Evolutionary conservation across 2,329 filamentous ascomycete genomes (phyloP).

Genomic region (Phyllosticta capitalensis): DNA sequence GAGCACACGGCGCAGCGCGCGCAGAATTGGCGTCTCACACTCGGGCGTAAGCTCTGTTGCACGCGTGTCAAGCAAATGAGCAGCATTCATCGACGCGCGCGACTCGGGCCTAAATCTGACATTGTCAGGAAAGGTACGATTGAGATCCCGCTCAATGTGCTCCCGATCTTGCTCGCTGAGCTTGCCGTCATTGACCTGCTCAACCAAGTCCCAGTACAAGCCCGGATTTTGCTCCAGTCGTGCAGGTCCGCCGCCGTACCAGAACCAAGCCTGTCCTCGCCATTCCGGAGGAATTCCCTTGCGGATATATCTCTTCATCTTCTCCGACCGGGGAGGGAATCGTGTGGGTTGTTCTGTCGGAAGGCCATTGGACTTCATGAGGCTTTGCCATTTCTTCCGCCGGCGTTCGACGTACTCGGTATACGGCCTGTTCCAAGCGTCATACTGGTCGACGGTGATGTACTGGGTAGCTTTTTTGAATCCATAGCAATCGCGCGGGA

Average conservation of each 20-base stretch:
- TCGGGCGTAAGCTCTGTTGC: conserved; percentile 7
- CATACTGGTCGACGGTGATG: conserved; percentile 66
- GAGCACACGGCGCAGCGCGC: conserved; percentile 72
- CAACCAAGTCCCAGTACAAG: conserved; percentile 63
- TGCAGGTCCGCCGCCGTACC: conserved; percentile 79
- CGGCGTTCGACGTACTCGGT: conserved; percentile 64
- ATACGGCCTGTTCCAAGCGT: conserved; percentile 70
- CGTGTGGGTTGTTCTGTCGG: conserved; percentile 60
- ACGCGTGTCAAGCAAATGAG: conserved; percentile 5
- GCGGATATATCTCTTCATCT: conserved; percentile 80
- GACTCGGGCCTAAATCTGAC: conserved; percentile 68
- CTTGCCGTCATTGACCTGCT: conserved; percentile 52
- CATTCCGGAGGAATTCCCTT: conserved; percentile 93
- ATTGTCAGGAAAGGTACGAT: conserved; percentile 93
- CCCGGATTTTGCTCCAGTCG: conserved; percentile 67
- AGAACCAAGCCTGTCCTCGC: conserved; percentile 95
- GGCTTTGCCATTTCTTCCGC: conserved; percentile 69
- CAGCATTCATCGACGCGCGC: conserved; percentile 21
- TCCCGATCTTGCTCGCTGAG: conserved; percentile 69
- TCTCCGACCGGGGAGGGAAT: conserved; percentile 72
- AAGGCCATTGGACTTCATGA: conserved; percentile 68
- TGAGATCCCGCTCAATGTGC: conserved; percentile 85
- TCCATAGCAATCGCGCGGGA: conserved; percentile 69
- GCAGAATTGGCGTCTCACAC: conserved; percentile 65
- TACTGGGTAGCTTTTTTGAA: conserved; percentile 84